phyloP scores from a whole-genome alignment of 371 early-diverging fungal species.

The Mucor plumbeus region DNA sequence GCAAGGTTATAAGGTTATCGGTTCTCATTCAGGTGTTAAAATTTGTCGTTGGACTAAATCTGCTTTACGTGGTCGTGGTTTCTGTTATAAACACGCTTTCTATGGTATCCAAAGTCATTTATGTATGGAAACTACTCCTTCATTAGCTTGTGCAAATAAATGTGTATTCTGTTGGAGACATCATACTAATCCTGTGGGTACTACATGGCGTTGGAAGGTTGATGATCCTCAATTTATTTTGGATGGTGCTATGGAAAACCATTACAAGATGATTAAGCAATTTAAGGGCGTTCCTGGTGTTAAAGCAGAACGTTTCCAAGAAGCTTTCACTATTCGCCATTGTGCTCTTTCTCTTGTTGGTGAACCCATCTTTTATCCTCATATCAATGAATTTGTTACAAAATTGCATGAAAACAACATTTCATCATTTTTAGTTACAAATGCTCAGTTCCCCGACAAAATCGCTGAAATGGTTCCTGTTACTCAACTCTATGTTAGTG shows the following conservation, averaged over 20 bases:
- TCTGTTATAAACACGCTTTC: constrained; percentile 82
- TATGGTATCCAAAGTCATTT: constrained; percentile 72
- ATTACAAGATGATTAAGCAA: constrained; percentile 82
- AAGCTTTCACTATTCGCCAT: constrained; percentile 73
- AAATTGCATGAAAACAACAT: constrained; percentile 73
- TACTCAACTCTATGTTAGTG: constrained; percentile 82
- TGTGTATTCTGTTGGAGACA: constrained; percentile 87
- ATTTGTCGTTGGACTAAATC: constrained; percentile 86
- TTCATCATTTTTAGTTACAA: constrained; percentile 83
- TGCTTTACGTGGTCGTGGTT: constrained; percentile 78
- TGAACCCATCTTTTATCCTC: constrained; percentile 85
- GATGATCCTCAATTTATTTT: constrained; percentile 77
- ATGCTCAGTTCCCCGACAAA: constrained; percentile 82
- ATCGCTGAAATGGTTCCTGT: constrained; percentile 72
- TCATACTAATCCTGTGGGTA: constrained; percentile 83
- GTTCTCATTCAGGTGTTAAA: constrained; percentile 82
- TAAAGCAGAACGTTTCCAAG: constrained; percentile 75
- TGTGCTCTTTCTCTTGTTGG: constrained; percentile 79
- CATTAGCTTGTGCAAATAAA: constrained; percentile 83
- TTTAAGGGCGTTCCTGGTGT: constrained; percentile 83
- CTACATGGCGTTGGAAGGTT: constrained; percentile 79
- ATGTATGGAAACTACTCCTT: constrained; percentile 77
- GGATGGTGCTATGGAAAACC: constrained; percentile 77
- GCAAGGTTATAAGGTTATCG: constrained; percentile 83
- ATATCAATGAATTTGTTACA: constrained; percentile 81